These are phyloP conservation scores for Cercospora sp. DNA, from an alignment of 2,329 filamentous ascomycete species.

Conservation along the genomic window DNA sequence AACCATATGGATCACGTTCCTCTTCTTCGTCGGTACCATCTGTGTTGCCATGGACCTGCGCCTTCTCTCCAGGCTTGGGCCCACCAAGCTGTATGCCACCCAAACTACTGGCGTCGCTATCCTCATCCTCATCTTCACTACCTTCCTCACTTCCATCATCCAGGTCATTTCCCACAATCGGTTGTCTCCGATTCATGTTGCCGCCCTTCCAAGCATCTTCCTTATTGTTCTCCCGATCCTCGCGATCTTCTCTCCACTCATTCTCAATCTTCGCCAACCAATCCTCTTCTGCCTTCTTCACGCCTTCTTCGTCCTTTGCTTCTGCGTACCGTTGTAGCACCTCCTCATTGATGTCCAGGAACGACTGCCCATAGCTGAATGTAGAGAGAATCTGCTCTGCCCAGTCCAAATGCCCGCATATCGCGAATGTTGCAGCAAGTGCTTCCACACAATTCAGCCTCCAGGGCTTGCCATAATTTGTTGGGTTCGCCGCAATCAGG, in stretches of 20 bases:
- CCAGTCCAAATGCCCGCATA: slow-evolving; percentile 91
- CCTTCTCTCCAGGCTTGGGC: slow-evolving; percentile 55
- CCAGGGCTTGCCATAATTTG: slow-evolving; percentile 97
- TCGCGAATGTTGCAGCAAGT: slow-evolving; percentile 86
- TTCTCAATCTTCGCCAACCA: slow-evolving; percentile 90
- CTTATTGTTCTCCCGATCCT: slow-evolving; percentile 58
- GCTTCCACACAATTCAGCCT: slow-evolving; percentile 94
- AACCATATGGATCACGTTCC: slow-evolving; percentile 67
- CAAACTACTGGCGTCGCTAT: slow-evolving; percentile 39
- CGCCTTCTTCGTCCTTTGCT: slow-evolving; percentile 74
- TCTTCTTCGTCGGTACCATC: slow-evolving; percentile 50
- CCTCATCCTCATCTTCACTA: slow-evolving; percentile 45
- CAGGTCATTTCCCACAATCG: slow-evolving; percentile 54
- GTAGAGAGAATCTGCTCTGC: slow-evolving; percentile 77
- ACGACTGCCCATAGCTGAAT: slow-evolving; percentile 85
- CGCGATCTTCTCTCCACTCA: slow-evolving; percentile 80
- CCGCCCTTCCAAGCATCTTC: slow-evolving; percentile 88
- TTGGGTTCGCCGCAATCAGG: slow-evolving; percentile 91
- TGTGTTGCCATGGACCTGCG: slow-evolving; percentile 43
- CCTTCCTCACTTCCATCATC: slow-evolving; percentile 43
- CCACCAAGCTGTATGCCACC: slow-evolving; percentile 41
- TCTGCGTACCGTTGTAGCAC: slow-evolving; percentile 82
- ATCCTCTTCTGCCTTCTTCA: slow-evolving; percentile 80
- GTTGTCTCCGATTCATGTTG: slow-evolving; percentile 73
- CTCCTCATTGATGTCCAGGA: slow-evolving; percentile 85